Percentiles rank a stretch among this genome's conserved stretches.
Evolutionary conservation across 495 filamentous ascomycete genomes (phyloP).

Genomic region (Letharia columbiana): DNA sequence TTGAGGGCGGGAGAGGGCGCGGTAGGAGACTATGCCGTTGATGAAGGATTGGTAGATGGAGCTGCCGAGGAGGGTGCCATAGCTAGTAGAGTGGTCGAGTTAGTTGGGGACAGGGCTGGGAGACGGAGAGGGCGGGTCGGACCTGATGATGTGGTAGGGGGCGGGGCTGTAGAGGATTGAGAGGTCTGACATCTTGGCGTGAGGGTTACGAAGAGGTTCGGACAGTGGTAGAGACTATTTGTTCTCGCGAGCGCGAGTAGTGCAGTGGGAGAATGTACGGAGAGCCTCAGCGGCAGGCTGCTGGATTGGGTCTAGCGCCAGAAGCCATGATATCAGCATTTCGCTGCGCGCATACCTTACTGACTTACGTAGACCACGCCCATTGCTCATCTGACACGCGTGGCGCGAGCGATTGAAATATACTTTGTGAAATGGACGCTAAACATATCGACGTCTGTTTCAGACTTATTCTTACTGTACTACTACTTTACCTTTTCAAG

Average conservation of each 20-base stretch:
- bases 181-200: conserved; percentile 36
- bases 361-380: too few relatives aligned
- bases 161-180: conserved; percentile 48
- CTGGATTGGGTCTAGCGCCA: not conserved
- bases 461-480: too few relatives aligned
- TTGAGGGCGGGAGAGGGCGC: conserved; percentile 63
- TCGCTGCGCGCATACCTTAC: too few relatives aligned
- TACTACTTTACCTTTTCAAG: too few relatives aligned
- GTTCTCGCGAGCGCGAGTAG: not conserved
- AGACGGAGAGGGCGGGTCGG: conserved; percentile 20
- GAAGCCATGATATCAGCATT: not conserved
- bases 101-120: not conserved
- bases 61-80: conserved; percentile 69
- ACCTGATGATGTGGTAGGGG: conserved; percentile 75
- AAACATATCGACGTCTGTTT: too few relatives aligned
- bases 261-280: not conserved
- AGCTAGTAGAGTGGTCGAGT: conserved; percentile 42
- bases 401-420: too few relatives aligned
- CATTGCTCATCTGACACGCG: too few relatives aligned
- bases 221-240: not conserved
- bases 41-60: conserved; percentile 83
- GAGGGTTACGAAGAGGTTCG: not conserved
- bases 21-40: conserved; percentile 64
- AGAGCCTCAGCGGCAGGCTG: not conserved
- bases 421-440: too few relatives aligned